Percentiles rank a stretch among this genome's conserved stretches.
Conservation (phyloP, 805 yeast genomes). For the Zygosaccharomyces bisporus region DNA sequence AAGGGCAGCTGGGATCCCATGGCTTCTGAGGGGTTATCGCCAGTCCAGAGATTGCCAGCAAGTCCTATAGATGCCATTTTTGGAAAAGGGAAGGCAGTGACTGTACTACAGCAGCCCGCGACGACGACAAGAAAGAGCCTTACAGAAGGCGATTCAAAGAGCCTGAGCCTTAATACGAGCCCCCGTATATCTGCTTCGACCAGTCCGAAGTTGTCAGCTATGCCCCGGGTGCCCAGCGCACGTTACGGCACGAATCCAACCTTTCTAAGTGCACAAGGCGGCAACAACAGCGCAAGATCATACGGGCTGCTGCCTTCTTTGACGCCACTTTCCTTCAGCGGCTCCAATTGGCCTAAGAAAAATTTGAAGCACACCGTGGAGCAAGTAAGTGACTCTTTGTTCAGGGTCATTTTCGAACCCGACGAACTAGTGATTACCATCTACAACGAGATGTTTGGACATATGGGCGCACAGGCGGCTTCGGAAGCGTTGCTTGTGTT, state of each 20-base stretch:
- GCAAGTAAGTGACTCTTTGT: slow-evolving; percentile 6
- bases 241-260: slow-evolving; percentile 14
- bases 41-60: slow-evolving; percentile 5
- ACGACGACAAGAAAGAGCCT: not conserved
- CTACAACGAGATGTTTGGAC: slow-evolving; percentile 27
- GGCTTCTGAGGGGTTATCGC: slow-evolving; percentile 5
- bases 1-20: slow-evolving; percentile 1
- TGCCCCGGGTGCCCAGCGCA: slow-evolving; percentile 4
- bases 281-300: not conserved
- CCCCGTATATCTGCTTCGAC: slow-evolving; percentile 15
- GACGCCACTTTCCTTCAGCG: slow-evolving; percentile 7
- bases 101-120: slow-evolving; percentile 4
- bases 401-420: slow-evolving; percentile 26
- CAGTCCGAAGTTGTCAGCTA: slow-evolving; percentile 10
- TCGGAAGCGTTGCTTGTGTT: slow-evolving; percentile 29
- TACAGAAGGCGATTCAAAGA: not conserved
- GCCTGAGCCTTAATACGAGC: slow-evolving; percentile 10
- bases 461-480: slow-evolving; percentile 25
- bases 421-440: slow-evolving; percentile 29
- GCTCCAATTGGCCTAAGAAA: slow-evolving; percentile 8
- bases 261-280: slow-evolving; percentile 1
- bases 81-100: slow-evolving; percentile 5
- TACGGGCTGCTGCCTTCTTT: slow-evolving; percentile 5
- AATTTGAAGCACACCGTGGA: slow-evolving; percentile 18
- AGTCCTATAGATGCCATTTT: slow-evolving; percentile 6